These are phyloP conservation scores for Hypoxylon sp. DNA, from an alignment of 2,329 filamentous ascomycete species.

Conservation along the genomic window DNA sequence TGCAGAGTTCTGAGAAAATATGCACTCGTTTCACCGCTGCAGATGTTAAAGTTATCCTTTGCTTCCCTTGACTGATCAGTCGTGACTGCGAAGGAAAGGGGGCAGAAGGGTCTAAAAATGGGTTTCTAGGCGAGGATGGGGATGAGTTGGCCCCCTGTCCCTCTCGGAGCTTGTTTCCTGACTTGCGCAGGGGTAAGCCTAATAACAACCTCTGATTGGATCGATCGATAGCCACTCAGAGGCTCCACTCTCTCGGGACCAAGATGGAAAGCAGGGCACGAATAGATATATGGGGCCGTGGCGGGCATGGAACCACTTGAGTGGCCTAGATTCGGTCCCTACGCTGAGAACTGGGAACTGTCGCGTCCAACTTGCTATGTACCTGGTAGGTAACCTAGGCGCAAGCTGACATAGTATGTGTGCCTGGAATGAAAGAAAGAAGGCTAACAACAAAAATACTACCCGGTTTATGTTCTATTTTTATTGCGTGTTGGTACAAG, in stretches of 20 bases:
- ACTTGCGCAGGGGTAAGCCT: slow-evolving; percentile 35
- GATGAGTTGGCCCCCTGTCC: slow-evolving; percentile 16
- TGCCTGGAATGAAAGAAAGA: slow-evolving; percentile 35
- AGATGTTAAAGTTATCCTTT: slow-evolving; percentile 8
- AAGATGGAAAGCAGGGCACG: slow-evolving; percentile 41
- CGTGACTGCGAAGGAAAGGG: slow-evolving; percentile 2
- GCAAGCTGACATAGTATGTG: slow-evolving; percentile 22
- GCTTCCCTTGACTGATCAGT: slow-evolving; percentile 10
- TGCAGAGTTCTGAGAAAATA: slow-evolving; percentile 1
- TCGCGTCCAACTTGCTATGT: slow-evolving; percentile 19
- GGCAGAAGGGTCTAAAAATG: slow-evolving; percentile 18
- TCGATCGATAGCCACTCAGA: slow-evolving; percentile 35
- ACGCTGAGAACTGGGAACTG: slow-evolving; percentile 10
- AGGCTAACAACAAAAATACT: slow-evolving; percentile 30
- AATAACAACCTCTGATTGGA: slow-evolving; percentile 34
- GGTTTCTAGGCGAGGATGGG: slow-evolving; percentile 18
- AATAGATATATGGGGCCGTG: slow-evolving; percentile 36
- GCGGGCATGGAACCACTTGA: slow-evolving; percentile 25
- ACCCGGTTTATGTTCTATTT: slow-evolving; percentile 34
- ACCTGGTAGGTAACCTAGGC: slow-evolving; percentile 8
- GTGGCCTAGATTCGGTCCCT: slow-evolving; percentile 12
- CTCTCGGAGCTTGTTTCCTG: slow-evolving; percentile 44
- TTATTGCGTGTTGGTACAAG: slow-evolving; percentile 44
- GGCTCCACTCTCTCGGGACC: slow-evolving; percentile 40
- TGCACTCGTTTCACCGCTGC: not conserved